Evolutionary conservation across 805 yeast species (phyloP), one percentile per base, ranked within the genome.

Genomic region (Cyberlindnera suaveolens): DNA sequence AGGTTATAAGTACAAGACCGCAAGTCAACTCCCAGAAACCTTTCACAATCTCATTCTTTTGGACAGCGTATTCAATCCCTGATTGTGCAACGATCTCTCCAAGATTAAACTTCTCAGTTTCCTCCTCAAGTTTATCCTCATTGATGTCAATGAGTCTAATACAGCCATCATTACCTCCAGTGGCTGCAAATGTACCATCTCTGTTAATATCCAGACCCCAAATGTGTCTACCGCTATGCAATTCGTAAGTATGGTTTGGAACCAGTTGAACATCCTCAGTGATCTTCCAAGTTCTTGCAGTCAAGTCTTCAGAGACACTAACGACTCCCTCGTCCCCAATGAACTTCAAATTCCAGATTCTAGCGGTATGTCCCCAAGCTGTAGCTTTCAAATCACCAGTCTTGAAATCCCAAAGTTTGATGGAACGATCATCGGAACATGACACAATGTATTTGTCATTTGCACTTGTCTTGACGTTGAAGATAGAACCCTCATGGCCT

Each of bases 331-430:
- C 57, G 36, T 62, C 63, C 6, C 65, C 64, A 45, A 67, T 74
- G 57, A 87, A 86, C 39, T 70, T 71, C 36, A 91, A 66, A 35
- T 76, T 74, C 99, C 99, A 93, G 34, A 93, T 90, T 58, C 99
- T 75, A 0, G 98, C 91, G 1, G 85, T 82, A 59, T 93, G 99
- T 13, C 98, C 99, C 97, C 97, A 93, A 0, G 96, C 97, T 23
- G 80, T 76, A 1, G 91, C 84, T 33, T 85, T 52, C 30, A 79
- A 63, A 10, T 64, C 53, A 1, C 95, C 91, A 1, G 75, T 57
- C 6, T 55, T 54, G 47, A 82, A 65, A 52, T 78, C 78, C 82
- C 89, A 89, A 6, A 91, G 59, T 44, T 80, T 82, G 42, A 93
- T 79, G 0, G 96, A 85, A 48, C 99, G 72, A 58, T 91, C 99